Evolutionary conservation across 2,329 filamentous ascomycete genomes (phyloP).

Genomic region (Ceratocystis variospora): DNA sequence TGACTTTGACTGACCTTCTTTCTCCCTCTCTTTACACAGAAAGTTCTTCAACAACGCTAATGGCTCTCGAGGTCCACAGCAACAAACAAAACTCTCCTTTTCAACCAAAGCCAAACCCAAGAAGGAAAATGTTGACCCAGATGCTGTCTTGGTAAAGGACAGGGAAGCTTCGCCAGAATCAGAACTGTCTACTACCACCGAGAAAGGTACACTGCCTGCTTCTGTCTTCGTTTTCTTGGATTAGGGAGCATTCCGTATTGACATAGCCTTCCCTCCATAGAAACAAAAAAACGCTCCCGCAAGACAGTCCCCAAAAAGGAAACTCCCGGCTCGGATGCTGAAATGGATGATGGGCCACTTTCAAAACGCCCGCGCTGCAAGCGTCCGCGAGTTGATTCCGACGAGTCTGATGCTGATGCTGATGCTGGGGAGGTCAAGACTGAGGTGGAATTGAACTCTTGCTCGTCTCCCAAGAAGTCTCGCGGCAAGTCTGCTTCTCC

Average conservation of each 20-base stretch:
- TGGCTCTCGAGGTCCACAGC: constrained; percentile 39
- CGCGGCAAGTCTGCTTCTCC: constrained; percentile 16
- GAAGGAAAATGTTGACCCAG: constrained; percentile 1
- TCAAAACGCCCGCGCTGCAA: constrained; percentile 10
- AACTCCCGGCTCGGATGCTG: constrained; percentile 22
- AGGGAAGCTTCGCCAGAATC: constrained; percentile 21
- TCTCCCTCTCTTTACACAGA: constrained; percentile 33
- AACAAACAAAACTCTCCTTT: constrained; percentile 71
- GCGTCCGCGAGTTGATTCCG: constrained; percentile 13
- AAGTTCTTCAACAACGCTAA: constrained; percentile 71
- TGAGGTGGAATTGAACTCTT: constrained; percentile 23
- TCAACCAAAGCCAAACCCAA: constrained; percentile 44
- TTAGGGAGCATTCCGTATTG: background rate
- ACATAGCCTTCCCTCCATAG: constrained; percentile 9
- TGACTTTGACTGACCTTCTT: background rate
- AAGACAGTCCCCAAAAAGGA: constrained; percentile 26
- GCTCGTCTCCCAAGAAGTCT: constrained; percentile 39
- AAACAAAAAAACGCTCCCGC: constrained; percentile 25
- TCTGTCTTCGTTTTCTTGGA: background rate
- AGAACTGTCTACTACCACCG: constrained; percentile 3
- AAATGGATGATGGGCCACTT: constrained; percentile 19
- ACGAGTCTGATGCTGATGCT: constrained; percentile 20
- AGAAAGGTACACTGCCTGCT: constrained; percentile 18
- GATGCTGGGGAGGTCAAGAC: constrained; percentile 19
- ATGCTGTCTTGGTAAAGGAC: constrained; percentile 19